Base-by-base conservation (phyloP, 345 rosid species). In the Xanthoceras sorbifolium region DNA sequence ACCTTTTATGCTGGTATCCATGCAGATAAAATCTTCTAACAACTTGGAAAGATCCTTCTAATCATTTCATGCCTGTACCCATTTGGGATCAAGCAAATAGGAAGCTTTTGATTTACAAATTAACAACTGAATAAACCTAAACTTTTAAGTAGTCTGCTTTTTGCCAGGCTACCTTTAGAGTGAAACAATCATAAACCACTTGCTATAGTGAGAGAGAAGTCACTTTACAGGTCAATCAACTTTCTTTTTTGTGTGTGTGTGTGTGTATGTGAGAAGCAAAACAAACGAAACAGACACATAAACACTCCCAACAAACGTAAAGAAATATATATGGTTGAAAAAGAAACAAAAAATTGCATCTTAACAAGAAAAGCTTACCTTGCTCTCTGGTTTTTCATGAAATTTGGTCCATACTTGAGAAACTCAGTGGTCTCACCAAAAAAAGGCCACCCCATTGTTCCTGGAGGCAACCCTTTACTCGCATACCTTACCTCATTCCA, bases 381-480 rank as follows among this genome's bases (percentile, higher is more conserved):
- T 76, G 88, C 84, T 79, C 89, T 82, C 79, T 89, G 93, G 71
- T 82, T 86, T 82, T 85, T 89, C 89, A 94, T 92, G 86, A 92
- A 94, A 83, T 79, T 79, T 3, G 98, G 98, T 0, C 98, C 98
- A 61, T 85, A 92, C 68, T 82, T 88, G 54, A 92, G 89, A 38
- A 94, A 92, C 78, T 92, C 92, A 1, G 91, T 85, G 20, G 97
- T 94, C 85, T 94, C 92, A 3, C 97, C 98, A 71, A 90, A 86
- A 77, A 92, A 55, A 12, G 97, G 98, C 97, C 96, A 94, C 0
- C 98, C 98, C 98, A 92, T 90, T n/a, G 91, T 87, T 26, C 98
- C 98, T 1, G 91, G 93, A 48, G 98, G 98, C 85, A 94, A 80
- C 8, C 89, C 86, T 69, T 87, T 86, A 79, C 82, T 87, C 65